Conservation (phyloP, 495 filamentous ascomycete species). For the Durotheca rogersii region DNA sequence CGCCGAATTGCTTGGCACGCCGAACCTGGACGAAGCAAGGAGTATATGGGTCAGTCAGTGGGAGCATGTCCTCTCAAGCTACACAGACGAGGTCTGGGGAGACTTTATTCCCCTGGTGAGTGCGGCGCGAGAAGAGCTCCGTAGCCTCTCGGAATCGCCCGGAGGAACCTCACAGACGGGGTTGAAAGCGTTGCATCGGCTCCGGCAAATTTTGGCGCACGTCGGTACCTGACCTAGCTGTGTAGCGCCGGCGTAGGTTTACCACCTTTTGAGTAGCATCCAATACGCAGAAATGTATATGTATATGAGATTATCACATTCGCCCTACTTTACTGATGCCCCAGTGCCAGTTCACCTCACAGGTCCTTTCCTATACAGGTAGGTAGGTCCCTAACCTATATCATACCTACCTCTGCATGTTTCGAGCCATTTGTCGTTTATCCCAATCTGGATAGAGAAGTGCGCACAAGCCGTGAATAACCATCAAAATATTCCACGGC, state of each 20-base stretch:
- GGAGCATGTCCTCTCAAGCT: constrained; percentile 63
- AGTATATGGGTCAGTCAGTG: constrained; percentile 55
- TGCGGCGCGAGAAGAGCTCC: constrained; percentile 62
- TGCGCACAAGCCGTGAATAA: too few species aligned
- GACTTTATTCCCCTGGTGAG: constrained; percentile 62
- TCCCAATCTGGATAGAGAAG: too few species aligned
- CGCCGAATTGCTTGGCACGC: constrained; percentile 37
- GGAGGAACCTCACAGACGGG: constrained; percentile 12
- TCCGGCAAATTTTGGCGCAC: constrained; percentile 30
- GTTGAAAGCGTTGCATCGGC: constrained; percentile 24
- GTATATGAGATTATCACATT: too few species aligned
- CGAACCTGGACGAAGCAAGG: constrained; percentile 42
- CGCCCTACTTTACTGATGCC: too few species aligned
- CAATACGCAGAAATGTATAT: background rate
- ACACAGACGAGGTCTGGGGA: constrained; percentile 80
- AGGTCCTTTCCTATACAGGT: too few species aligned
- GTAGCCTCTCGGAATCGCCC: constrained; percentile 22
- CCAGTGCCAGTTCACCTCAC: too few species aligned
- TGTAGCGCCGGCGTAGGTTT: too few species aligned
- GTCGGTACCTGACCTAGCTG: too few species aligned
- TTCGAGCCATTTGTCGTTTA: too few species aligned
- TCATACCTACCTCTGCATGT: too few species aligned
- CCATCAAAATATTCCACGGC: too few species aligned
- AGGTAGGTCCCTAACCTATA: too few species aligned
- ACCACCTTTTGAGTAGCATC: background rate